Percentiles rank a stretch among this genome's conserved stretches.
Conservation (phyloP, 2,329 filamentous ascomycete species). For the Nothophaeocryptopus gaeumannii region DNA sequence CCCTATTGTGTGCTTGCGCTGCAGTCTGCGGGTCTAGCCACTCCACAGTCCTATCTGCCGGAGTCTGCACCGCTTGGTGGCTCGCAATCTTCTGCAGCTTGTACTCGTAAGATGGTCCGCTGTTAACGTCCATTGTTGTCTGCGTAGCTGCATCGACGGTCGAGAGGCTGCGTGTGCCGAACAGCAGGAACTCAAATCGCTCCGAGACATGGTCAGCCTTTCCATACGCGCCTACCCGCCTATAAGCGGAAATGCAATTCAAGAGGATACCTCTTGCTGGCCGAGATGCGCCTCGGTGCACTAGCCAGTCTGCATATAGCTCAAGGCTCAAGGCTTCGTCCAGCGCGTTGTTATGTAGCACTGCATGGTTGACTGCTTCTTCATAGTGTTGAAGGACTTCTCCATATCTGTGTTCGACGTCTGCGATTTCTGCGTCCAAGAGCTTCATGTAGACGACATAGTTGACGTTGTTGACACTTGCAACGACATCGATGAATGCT, state of each 20-base stretch:
- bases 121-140: constrained; percentile 60
- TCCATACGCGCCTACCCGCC: constrained; percentile 66
- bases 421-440: constrained; percentile 66
- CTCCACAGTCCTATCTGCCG: constrained; percentile 48
- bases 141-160: constrained; percentile 65
- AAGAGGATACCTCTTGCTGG: constrained; percentile 67
- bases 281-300: constrained; percentile 62
- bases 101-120: constrained; percentile 37
- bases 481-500: constrained; percentile 63
- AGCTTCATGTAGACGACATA: constrained; percentile 68
- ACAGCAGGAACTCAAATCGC: constrained; percentile 65
- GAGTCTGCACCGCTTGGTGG: constrained; percentile 38
- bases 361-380: constrained; percentile 67
- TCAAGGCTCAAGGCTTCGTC: constrained; percentile 74
- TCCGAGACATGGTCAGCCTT: constrained; percentile 66
- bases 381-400: constrained; percentile 65
- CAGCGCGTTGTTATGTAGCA: constrained; percentile 63
- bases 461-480: constrained; percentile 64
- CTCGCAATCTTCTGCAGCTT: constrained; percentile 46
- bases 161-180: constrained; percentile 59
- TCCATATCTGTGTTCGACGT: constrained; percentile 46
- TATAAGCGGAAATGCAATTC: constrained; percentile 66
- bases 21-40: constrained; percentile 47
- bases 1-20: constrained; percentile 33
- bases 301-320: constrained; percentile 68